phyloP scores from a whole-genome alignment of 139 green algal species.

The Coelastrella sp. region DNA sequence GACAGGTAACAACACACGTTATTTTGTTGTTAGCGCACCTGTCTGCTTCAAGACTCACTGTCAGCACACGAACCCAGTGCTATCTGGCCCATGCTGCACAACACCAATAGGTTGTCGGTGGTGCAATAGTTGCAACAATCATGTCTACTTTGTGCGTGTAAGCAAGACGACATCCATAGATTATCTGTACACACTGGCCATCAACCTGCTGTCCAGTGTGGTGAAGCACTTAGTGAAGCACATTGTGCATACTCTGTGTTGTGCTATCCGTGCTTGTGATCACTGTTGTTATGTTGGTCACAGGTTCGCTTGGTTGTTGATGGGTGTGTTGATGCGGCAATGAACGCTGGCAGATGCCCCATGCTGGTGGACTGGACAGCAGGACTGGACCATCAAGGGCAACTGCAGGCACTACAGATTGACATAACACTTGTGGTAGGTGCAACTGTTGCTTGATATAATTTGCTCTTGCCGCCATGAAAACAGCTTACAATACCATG shows the following conservation, averaged over 20 bases:
- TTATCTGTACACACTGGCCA: too few species aligned
- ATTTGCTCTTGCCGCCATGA: neutral
- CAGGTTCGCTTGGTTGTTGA: constrained; percentile 31
- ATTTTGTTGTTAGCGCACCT: neutral
- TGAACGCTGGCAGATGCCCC: constrained; percentile 23
- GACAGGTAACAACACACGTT: constrained; percentile 44
- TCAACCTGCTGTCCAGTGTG: too few species aligned
- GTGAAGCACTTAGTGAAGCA: too few species aligned
- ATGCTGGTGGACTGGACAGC: constrained; percentile 19
- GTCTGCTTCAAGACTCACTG: neutral
- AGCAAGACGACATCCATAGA: too few species aligned
- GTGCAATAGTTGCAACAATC: too few species aligned
- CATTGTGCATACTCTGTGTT: too few species aligned
- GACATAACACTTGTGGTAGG: constrained; percentile 10
- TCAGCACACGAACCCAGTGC: neutral
- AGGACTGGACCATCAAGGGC: neutral
- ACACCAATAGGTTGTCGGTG: too few species aligned
- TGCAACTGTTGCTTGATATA: neutral
- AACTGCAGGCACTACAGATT: constrained; percentile 15
- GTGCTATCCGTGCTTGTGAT: neutral
- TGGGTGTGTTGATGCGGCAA: neutral
- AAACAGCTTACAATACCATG: too few species aligned
- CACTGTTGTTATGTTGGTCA: neutral
- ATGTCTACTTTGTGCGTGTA: too few species aligned
- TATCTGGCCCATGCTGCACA: too few species aligned